Base-by-base conservation (phyloP, 1,284 basidiomycete species). In the Meripilus lineatus region DNA sequence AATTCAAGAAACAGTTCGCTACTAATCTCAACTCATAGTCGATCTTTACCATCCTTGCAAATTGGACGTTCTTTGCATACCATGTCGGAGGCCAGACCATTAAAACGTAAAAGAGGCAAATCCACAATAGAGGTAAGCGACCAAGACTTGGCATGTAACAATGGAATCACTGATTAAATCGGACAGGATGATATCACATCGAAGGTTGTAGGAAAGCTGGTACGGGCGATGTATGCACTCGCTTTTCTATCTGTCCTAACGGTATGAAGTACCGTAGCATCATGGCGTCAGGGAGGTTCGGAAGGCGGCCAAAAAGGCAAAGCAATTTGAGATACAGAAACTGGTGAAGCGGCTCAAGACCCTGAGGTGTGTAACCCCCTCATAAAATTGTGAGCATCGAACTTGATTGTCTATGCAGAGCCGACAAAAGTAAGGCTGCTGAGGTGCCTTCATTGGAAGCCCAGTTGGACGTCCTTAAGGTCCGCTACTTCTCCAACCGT, bases 321-420 rank as follows among this genome's bases (percentile, higher is more conserved):
- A 83, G 62, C 70, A 78, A 1, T 90, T 90, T 52, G 93, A 96
- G 66, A 76, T 81, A 1, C 89, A 88, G 63, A 89, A 87, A 58
- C 64, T 87, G 13, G 78, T 94, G 42, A 93, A 93, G 70, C 86
- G 81, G 66, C 67, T 94, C 46, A 93, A 88, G 64, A 73, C 72
- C 38, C 61, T 84, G 18, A 70, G 82, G 85, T 87, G 49, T 47
- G 65, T 59, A 28, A 28, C 17, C 37, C 26, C 33, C 38, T 28
- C 10, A 15, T 24, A 30, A 20, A 30, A 14, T 44, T 13, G 24
- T 37, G 32, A n/a, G n/a, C 32, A 33, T 38, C 6, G 24, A 37
- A 32, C 17, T 17, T 44, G 36, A 36, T 22, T 38, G 34, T n/a
- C 44, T 38, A 13, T 39, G 33, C 52, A 77, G 76, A 49, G 64